phyloP scores from a whole-genome alignment of 2,329 filamentous ascomycete species.

The Ascochyta clinopodiicola region DNA sequence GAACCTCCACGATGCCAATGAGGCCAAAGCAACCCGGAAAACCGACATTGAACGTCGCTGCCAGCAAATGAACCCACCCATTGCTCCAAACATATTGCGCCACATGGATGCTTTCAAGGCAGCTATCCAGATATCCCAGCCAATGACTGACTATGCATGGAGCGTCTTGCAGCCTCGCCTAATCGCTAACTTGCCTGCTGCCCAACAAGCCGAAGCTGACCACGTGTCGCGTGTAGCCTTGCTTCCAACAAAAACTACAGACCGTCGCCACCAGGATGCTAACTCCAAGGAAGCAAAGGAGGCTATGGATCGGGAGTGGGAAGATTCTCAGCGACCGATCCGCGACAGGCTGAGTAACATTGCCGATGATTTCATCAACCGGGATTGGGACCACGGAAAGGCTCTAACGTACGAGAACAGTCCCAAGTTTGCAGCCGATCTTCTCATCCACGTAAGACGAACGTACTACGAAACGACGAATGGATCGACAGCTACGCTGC shows the following conservation, averaged over 20 bases:
- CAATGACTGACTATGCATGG: slow-evolving; percentile 74
- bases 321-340: slow-evolving; percentile 71
- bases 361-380: slow-evolving; percentile 73
- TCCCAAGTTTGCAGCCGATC: slow-evolving; percentile 73
- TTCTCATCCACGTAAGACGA: slow-evolving; percentile 70
- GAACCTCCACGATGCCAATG: slow-evolving; percentile 67
- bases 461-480: slow-evolving; percentile 71
- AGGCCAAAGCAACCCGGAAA: slow-evolving; percentile 68
- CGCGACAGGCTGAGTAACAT: slow-evolving; percentile 69
- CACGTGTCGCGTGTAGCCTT: slow-evolving; percentile 57
- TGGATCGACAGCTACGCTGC: slow-evolving; percentile 54
- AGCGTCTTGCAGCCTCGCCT: slow-evolving; percentile 71
- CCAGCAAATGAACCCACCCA: slow-evolving; percentile 68
- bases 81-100: slow-evolving; percentile 66
- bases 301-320: slow-evolving; percentile 71
- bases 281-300: slow-evolving; percentile 62
- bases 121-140: slow-evolving; percentile 71
- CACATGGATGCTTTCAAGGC: slow-evolving; percentile 78
- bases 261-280: slow-evolving; percentile 56
- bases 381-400: slow-evolving; percentile 69
- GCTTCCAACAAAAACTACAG: slow-evolving; percentile 55
- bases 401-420: slow-evolving; percentile 69
- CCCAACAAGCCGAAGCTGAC: slow-evolving; percentile 63
- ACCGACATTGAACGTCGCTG: slow-evolving; percentile 76
- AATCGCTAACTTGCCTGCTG: slow-evolving; percentile 68